Evolutionary conservation across 2,329 filamentous ascomycete genomes (phyloP), one percentile per base, ranked within the genome.

Genomic region (Scytalidium sp.): DNA sequence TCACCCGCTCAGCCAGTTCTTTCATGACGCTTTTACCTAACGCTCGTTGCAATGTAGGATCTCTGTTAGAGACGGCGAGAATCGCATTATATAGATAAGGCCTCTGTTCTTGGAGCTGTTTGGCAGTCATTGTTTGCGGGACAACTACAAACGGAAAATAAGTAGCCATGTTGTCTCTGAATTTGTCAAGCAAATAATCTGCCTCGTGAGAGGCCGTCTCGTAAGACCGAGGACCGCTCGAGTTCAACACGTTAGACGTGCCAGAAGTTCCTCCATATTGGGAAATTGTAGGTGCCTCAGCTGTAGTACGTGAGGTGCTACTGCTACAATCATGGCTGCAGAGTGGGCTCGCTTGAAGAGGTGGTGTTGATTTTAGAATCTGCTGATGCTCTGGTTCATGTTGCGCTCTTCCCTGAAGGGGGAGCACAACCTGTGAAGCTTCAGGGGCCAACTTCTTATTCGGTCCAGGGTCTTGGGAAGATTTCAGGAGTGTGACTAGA

Each of bases 71-170:
- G 8, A 56, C 45, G 21, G 59, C 56, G 22, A 56, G 45, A 2
- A 61, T 42, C 6, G 56, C 49, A n/a, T 49, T 52, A n/a, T 49
- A 51, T 2, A 59, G 40, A n/a, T 57, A 54, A 7, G 59, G 59
- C 5, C 48, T 41, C 19, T 54, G 43, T 22, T 43, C 22, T 10
- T 49, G 49, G 21, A 61, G 45, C 3, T 49, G 21, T 27, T 47
- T 32, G 1, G 47, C 50, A 11, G 46, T 39, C 1, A 47, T 10
- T 11, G 36, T 46, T 19, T 56, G 19, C 3, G 51, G 40, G 7
- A 60, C 49, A n/a, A 42, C 45, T 9, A 59, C 51, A 47, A 61
- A 61, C 3, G 59, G 57, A 41, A 56, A 61, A 17, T 48, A 52
- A 11, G 43, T 47, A 19, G 27, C 45, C 48, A 59, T 59, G 36